Evolutionary conservation across 129 eudicot genomes (phyloP).

Genomic region (Rutidosis leptorrhynchoides): DNA sequence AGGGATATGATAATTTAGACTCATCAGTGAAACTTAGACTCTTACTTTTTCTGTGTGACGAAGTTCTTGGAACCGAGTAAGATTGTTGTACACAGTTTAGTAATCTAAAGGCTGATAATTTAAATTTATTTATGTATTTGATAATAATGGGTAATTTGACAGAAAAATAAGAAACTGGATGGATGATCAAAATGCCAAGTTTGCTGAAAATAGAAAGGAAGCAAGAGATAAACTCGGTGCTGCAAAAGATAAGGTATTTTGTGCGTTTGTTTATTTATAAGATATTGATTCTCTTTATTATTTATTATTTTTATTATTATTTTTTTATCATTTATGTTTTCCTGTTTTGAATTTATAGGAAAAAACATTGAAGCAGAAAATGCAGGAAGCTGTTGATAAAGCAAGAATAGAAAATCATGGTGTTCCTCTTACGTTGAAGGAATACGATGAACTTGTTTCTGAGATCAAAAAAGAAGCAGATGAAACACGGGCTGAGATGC

Average conservation of each 20-base stretch:
- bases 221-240: slow-evolving; percentile 46
- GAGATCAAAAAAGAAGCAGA: slow-evolving; percentile 45
- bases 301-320: no score
- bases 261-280: not conserved
- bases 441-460: slow-evolving; percentile 59
- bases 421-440: slow-evolving; percentile 52
- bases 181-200: slow-evolving; percentile 43
- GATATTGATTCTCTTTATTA: not conserved
- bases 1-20: slow-evolving; percentile 49
- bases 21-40: slow-evolving; percentile 65
- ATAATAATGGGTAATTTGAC: slow-evolving; percentile 12
- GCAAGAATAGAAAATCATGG: slow-evolving; percentile 53
- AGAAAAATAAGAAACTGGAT: slow-evolving; percentile 80
- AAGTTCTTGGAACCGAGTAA: slow-evolving; percentile 80
- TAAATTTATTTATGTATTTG: not conserved
- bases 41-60: slow-evolving; percentile 64
- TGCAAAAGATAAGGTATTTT: slow-evolving; percentile 58
- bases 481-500: slow-evolving; percentile 62
- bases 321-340: slow-evolving; percentile 13
- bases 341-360: slow-evolving; percentile 40
- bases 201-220: slow-evolving; percentile 54
- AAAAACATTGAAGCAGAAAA: slow-evolving; percentile 55
- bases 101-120: not conserved
- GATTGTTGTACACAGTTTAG: slow-evolving; percentile 8
- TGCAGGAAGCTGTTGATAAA: slow-evolving; percentile 58